Base-by-base conservation (phyloP, 495 filamentous ascomycete species). In the Lepraria neglecta region DNA sequence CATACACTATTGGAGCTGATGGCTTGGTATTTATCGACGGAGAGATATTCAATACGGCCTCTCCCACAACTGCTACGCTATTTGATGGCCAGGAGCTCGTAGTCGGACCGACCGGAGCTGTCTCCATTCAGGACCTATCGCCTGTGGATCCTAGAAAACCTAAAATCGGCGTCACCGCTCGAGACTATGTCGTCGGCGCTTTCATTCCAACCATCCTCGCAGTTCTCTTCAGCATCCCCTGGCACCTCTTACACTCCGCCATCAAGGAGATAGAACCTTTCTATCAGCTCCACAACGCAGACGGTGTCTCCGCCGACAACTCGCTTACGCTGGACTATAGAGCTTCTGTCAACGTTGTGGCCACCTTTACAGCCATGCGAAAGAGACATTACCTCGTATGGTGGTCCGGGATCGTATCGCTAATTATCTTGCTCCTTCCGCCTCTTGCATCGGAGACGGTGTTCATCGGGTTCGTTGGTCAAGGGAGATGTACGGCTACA, bases 221-320 rank as follows among this genome's bases (percentile, higher is more conserved):
- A 24, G 58, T 61, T 28, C 19, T 60, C 6, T 60, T 64, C 35
- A 60, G 4, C 14, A 59, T 46, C 7, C 58, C 58, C 15, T 55
- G 33, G 47, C 31, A 60, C 6, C 35, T 60, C 30, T 48, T 64
- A 33, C 43, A 43, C 17, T 64, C 62, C 28, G 58, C 62, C n/a
- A 45, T 60, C 40, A 56, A 64, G 31, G 58, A 60, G 62, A 44
- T 64, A 14, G 62, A 64, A 50, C 62, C 62, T 3, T 64, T 61
- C 62, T 64, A 60, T 52, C 58, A 64, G 30, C 46, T 64, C 7
- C 47, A 60, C 28, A 52, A 56, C 6, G 44, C 62, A 9, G 57
- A 64, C 7, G 62, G 62, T 2, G 58, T 51, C 19, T 55, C 31
- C 15, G 62, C 62, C 3, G 58, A 60, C 21, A 21, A 61, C 4